A percentile compares a stretch with the other conserved stretches of the same genome.
These are phyloP conservation scores for Penicillium egyptiacum DNA, from an alignment of 495 filamentous ascomycete genomes.

Conservation along the genomic window DNA sequence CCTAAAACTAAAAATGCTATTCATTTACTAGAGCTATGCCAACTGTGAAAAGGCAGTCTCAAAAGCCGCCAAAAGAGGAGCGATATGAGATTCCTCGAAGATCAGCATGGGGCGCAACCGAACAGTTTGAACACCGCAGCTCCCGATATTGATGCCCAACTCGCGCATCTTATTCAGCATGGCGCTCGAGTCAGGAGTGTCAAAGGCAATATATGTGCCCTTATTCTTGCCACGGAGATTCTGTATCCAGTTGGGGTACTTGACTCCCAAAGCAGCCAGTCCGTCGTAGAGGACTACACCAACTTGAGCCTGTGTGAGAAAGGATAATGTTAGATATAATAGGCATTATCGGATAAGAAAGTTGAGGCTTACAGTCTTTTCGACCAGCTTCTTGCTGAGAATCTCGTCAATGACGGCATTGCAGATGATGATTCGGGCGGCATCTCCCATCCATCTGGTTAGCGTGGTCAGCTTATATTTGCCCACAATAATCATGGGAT, in stretches of 20 bases:
- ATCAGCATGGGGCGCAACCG: constrained; percentile 80
- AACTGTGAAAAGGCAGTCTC: constrained; percentile 1
- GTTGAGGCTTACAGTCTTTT: constrained; percentile 52
- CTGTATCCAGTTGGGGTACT: constrained; percentile 68
- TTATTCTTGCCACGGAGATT: constrained; percentile 79
- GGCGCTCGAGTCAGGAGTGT: constrained; percentile 68
- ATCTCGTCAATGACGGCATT: constrained; percentile 78
- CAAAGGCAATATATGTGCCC: constrained; percentile 87
- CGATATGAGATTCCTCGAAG: constrained; percentile 72
- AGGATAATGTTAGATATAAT: not conserved
- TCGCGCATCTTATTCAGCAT: constrained; percentile 65
- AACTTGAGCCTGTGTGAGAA: constrained; percentile 40
- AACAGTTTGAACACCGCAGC: constrained; percentile 68
- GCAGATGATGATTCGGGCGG: constrained; percentile 74
- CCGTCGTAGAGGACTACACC: constrained; percentile 69
- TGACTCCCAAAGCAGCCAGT: constrained; percentile 57
- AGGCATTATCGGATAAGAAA: not conserved
- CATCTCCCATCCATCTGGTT: constrained; percentile 79
- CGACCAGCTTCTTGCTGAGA: constrained; percentile 65
- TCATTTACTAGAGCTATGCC: not conserved
- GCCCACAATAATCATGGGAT: not conserved
- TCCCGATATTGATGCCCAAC: constrained; percentile 78
- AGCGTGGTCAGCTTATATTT: not conserved
- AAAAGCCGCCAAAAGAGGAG: constrained; percentile 23
- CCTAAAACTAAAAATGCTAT: not conserved